Conservation (phyloP, 2,329 filamentous ascomycete species). For the Botrytis galanthina region DNA sequence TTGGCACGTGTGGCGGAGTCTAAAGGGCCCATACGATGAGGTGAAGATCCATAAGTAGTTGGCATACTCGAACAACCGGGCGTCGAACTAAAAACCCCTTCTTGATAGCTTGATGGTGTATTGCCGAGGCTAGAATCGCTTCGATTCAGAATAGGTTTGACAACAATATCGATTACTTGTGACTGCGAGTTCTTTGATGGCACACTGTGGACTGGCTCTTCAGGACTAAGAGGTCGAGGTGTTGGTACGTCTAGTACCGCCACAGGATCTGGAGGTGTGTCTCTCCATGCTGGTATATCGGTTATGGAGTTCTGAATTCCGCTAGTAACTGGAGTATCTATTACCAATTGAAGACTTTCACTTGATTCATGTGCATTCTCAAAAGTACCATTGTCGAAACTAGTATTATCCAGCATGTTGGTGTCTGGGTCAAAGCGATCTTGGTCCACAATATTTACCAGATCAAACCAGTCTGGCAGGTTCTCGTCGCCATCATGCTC, state of each 20-base stretch:
- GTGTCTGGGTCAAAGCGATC: neutral
- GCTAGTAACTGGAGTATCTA: too few relatives aligned
- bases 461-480: neutral
- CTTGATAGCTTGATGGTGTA: slow-evolving; percentile 13
- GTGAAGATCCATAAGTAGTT: slow-evolving; percentile 11
- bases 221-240: neutral
- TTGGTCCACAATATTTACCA: slow-evolving; percentile 7
- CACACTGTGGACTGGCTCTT: neutral
- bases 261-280: neutral
- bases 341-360: neutral
- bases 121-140: neutral
- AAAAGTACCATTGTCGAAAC: neutral
- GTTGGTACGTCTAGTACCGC: neutral
- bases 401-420: neutral
- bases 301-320: neutral
- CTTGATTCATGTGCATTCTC: neutral
- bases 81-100: slow-evolving; percentile 18
- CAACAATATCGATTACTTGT: slow-evolving; percentile 1
- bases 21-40: slow-evolving; percentile 16
- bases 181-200: neutral
- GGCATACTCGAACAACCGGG: slow-evolving; percentile 9
- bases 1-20: slow-evolving; percentile 21
- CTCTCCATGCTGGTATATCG: slow-evolving; percentile 11
- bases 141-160: neutral
- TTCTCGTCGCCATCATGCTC: neutral